Evolutionary conservation across 1,139 yeast genomes (phyloP).

Genomic region (Pichia sp.): DNA sequence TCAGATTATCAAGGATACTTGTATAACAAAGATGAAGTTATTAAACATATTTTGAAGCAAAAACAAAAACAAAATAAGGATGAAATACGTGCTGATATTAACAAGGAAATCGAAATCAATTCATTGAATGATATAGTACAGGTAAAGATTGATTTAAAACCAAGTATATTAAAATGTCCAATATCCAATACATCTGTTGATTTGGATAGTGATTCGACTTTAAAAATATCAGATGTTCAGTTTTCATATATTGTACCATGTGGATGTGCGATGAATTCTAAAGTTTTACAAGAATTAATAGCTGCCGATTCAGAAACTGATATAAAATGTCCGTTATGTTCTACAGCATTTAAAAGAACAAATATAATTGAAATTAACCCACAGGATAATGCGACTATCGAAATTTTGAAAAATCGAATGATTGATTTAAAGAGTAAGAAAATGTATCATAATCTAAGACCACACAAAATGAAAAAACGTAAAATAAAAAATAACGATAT

Average conservation of each 20-base stretch:
- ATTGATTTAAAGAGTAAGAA: conserved; percentile 30
- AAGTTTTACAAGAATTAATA: conserved; percentile 32
- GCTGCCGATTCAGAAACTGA: conserved; percentile 3
- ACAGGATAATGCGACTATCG: conserved; percentile 32
- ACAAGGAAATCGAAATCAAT: conserved; percentile 28
- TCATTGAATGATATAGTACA: conserved; percentile 47
- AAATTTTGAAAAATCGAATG: conserved; percentile 31
- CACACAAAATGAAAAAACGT: not conserved
- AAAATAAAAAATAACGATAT: not conserved
- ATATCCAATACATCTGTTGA: conserved; percentile 14
- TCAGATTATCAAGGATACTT: conserved; percentile 67
- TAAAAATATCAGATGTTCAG: conserved; percentile 7
- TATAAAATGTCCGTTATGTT: conserved; percentile 38
- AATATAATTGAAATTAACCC: conserved; percentile 23
- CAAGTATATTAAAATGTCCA: conserved; percentile 19
- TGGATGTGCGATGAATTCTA: conserved; percentile 46
- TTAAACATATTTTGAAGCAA: conserved; percentile 41
- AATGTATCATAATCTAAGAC: conserved; percentile 44
- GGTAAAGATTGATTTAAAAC: conserved; percentile 27
- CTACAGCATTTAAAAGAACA: conserved; percentile 1
- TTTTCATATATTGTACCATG: conserved; percentile 41
- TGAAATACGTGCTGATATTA: conserved; percentile 7
- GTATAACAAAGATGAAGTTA: conserved; percentile 60
- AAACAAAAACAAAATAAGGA: conserved; percentile 14
- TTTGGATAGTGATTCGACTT: conserved; percentile 12